These are phyloP conservation scores for Helotiales sp. DNA, from an alignment of 2,329 filamentous ascomycete species.

Conservation along the genomic window DNA sequence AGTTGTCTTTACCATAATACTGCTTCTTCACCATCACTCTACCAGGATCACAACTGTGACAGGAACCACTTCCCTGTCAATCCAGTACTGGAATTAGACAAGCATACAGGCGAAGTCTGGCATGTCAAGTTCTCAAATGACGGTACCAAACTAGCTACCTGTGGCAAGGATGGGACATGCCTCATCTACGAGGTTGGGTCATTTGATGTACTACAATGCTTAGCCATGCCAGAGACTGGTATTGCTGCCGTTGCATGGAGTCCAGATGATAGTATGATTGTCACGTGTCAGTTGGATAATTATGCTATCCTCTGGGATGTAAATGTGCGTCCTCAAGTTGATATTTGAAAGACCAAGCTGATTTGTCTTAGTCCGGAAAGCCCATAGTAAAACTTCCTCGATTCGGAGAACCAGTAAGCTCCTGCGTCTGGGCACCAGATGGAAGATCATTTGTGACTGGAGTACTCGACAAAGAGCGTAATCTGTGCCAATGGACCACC, in stretches of 20 bases:
- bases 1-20: constrained; percentile 89
- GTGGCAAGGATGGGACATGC: constrained; percentile 72
- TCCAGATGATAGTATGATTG: constrained; percentile 81
- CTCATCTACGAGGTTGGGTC: constrained; percentile 78
- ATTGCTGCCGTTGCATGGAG: constrained; percentile 88
- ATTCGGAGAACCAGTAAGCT: constrained; percentile 82
- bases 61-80: constrained; percentile 76
- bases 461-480: constrained; percentile 65
- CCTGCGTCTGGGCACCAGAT: constrained; percentile 85
- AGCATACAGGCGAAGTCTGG: constrained; percentile 86
- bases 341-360: neutral
- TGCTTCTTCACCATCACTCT: constrained; percentile 75
- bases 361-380: constrained; percentile 54
- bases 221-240: constrained; percentile 67
- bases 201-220: constrained; percentile 62
- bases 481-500: constrained; percentile 71
- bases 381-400: constrained; percentile 64
- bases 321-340: constrained; percentile 48
- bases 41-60: constrained; percentile 85
- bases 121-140: constrained; percentile 88
- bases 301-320: constrained; percentile 75
- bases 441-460: constrained; percentile 77
- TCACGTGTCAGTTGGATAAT: constrained; percentile 78
- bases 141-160: constrained; percentile 78
- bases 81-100: constrained; percentile 66